Evolutionary conservation across 2,329 filamentous ascomycete species (phyloP).

Genomic region (Myriangium duriaei): DNA sequence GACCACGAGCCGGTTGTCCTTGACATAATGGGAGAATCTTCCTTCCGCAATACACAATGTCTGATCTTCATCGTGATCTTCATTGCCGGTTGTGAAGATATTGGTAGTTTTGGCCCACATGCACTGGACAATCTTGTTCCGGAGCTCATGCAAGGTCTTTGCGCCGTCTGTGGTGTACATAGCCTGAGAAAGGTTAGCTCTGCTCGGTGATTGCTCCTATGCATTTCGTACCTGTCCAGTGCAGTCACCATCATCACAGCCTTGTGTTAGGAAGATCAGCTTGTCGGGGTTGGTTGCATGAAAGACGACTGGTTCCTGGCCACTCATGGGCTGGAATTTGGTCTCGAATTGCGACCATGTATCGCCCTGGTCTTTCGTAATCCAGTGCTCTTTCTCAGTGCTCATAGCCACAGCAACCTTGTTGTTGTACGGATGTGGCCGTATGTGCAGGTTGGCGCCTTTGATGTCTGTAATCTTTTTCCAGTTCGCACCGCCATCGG

Average conservation of each 20-base stretch:
- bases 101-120: constrained; percentile 74
- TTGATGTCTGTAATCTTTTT: constrained; percentile 50
- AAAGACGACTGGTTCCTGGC: constrained; percentile 52
- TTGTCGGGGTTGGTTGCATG: constrained; percentile 73
- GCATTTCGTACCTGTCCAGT: constrained; percentile 36
- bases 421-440: constrained; percentile 67
- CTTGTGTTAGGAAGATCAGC: constrained; percentile 59
- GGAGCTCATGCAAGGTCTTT: constrained; percentile 50
- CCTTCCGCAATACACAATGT: constrained; percentile 72
- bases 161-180: constrained; percentile 83
- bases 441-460: constrained; percentile 48
- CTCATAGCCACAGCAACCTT: constrained; percentile 73
- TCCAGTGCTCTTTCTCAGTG: constrained; percentile 55
- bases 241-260: constrained; percentile 23
- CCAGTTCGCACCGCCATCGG: constrained; percentile 73
- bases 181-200: constrained; percentile 22
- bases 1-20: constrained; percentile 65
- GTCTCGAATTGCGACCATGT: constrained; percentile 66
- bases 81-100: constrained; percentile 57
- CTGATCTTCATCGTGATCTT: constrained; percentile 53
- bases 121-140: constrained; percentile 60
- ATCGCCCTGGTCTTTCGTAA: constrained; percentile 70
- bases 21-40: constrained; percentile 54
- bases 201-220: constrained; percentile 24
- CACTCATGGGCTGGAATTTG: constrained; percentile 43